Conservation (phyloP, 805 yeast genomes). For the Yamadazyma scolyti region DNA sequence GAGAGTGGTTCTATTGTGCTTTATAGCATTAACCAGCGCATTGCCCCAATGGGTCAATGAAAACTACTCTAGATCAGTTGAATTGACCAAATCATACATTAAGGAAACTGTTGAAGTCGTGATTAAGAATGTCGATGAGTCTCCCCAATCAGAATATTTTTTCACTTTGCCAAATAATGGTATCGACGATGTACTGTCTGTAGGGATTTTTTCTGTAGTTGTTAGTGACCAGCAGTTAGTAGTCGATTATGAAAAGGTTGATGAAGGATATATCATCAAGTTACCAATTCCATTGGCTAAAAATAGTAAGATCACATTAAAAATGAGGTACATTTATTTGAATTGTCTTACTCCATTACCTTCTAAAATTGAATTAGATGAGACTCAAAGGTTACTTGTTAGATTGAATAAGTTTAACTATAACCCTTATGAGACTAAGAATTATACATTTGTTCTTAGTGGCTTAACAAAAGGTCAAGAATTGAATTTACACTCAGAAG, state of each 20-base stretch:
- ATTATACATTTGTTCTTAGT: conserved; percentile 41
- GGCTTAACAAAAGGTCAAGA: conserved; percentile 49
- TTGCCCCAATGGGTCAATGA: conserved; percentile 58
- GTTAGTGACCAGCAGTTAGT: conserved; percentile 16
- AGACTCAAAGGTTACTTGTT: conserved; percentile 56
- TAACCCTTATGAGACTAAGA: conserved; percentile 57
- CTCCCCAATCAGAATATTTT: conserved; percentile 54
- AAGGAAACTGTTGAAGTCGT: conserved; percentile 57
- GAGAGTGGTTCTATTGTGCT: too few relatives aligned
- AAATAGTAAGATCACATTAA: conserved; percentile 47
- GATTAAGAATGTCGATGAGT: conserved; percentile 53
- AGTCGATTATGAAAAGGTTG: conserved; percentile 6
- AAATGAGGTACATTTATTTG: conserved; percentile 46
- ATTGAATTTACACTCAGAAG: conserved; percentile 24
- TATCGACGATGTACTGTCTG: conserved; percentile 33
- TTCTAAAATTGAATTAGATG: conserved; percentile 52
- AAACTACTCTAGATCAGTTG: conserved; percentile 54
- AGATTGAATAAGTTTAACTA: conserved; percentile 53
- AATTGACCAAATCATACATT: conserved; percentile 62
- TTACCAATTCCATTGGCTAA: conserved; percentile 70
- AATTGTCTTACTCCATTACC: conserved; percentile 61
- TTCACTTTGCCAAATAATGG: conserved; percentile 48
- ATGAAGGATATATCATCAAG: conserved; percentile 29
- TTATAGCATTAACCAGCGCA: too few relatives aligned
- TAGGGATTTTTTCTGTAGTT: conserved; percentile 40